These are phyloP conservation scores for Pilasporangium apinafurcum DNA, from an alignment of 352 stramenopile genomes.

Conservation along the genomic window DNA sequence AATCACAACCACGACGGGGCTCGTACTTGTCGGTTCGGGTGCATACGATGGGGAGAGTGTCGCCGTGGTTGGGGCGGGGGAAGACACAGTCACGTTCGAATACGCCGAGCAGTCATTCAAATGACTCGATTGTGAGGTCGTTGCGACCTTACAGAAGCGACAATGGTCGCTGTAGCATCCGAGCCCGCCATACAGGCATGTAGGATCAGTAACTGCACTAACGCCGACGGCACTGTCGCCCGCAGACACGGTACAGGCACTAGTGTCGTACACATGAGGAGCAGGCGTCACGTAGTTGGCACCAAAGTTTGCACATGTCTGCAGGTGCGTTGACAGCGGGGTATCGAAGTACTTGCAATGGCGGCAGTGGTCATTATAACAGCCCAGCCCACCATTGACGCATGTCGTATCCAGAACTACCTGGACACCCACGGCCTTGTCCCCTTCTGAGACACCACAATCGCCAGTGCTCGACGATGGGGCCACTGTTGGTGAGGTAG, in stretches of 20 bases:
- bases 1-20: background rate
- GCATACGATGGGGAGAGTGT: no score
- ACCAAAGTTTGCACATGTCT: background rate
- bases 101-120: constrained; percentile 4
- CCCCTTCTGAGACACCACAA: constrained; percentile 13
- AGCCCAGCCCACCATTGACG: constrained; percentile 23
- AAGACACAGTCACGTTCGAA: background rate
- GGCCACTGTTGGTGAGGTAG: background rate
- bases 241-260: constrained; percentile 3
- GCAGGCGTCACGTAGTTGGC: background rate
- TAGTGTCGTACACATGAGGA: no score
- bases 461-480: background rate
- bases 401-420: constrained; percentile 19
- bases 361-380: constrained; percentile 22
- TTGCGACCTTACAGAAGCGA: constrained; percentile 11
- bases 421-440: constrained; percentile 20
- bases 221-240: constrained; percentile 7
- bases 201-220: constrained; percentile 1
- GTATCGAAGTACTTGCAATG: constrained; percentile 8
- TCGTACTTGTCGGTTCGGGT: no score
- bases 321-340: background rate
- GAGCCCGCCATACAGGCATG: background rate
- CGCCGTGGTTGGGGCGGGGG: no score
- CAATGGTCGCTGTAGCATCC: constrained; percentile 8
- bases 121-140: constrained; percentile 5